A percentile compares a stretch with the other conserved stretches of the same genome.
Evolutionary conservation across 306 rosid genomes (phyloP).

Genomic region (Cucurbita pepo): DNA sequence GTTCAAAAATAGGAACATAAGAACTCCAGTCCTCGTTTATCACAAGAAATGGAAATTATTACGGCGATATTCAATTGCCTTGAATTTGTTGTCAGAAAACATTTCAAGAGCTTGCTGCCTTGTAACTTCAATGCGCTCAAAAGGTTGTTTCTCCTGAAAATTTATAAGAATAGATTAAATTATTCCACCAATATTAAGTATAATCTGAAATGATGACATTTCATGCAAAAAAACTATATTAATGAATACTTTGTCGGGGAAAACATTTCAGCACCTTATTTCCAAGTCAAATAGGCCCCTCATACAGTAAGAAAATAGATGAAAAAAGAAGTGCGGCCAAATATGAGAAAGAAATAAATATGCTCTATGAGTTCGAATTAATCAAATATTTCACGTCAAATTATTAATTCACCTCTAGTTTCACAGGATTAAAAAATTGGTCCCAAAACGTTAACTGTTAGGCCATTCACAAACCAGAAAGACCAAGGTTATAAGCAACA

Average conservation of each 20-base stretch:
- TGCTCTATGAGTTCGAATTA: background rate
- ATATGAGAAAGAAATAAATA: background rate
- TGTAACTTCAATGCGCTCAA: slow-evolving; percentile 88
- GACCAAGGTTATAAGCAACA: background rate
- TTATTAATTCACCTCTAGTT: background rate
- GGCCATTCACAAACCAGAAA: background rate
- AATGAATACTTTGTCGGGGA: background rate
- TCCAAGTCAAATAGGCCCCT: background rate
- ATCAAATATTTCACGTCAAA: background rate
- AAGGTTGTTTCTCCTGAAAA: slow-evolving; percentile 71
- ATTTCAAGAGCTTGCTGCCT: slow-evolving; percentile 77
- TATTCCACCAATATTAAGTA: background rate
- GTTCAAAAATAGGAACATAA: background rate
- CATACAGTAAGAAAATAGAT: background rate
- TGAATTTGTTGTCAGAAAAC: slow-evolving; percentile 69
- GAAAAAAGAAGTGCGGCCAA: background rate
- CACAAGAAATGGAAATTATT: background rate
- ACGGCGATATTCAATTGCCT: slow-evolving; percentile 32
- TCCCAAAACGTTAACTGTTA: background rate
- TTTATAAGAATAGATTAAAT: background rate
- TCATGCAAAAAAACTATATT: background rate
- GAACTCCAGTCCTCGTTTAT: background rate
- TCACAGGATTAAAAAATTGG: background rate
- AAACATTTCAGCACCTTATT: background rate
- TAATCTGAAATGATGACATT: background rate